A percentile compares a stretch with the other conserved stretches of the same genome.
phyloP scores from a whole-genome alignment of 805 yeast genomes.

The Cyberlindnera maritima region DNA sequence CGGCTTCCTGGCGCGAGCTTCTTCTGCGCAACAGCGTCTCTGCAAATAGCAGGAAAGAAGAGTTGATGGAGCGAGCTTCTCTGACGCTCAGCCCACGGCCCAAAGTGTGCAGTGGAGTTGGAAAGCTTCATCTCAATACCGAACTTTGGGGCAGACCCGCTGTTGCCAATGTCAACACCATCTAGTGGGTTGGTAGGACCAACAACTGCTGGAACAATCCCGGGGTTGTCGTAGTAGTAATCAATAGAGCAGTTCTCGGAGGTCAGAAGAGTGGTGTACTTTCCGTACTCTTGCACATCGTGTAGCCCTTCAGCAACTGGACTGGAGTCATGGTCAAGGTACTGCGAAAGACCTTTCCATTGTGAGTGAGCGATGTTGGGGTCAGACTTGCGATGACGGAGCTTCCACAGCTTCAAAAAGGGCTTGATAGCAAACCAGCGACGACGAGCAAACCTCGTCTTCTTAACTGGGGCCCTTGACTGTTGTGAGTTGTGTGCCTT shows the following conservation, averaged over 20 bases:
- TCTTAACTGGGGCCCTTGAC: background rate
- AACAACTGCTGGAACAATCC: constrained; percentile 46
- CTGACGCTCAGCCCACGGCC: constrained; percentile 96
- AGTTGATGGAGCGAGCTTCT: constrained; percentile 59
- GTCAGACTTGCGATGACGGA: constrained; percentile 2
- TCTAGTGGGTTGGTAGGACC: constrained; percentile 31
- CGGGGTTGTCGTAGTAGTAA: constrained; percentile 74
- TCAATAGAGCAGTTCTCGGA: constrained; percentile 51
- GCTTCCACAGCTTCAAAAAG: constrained; percentile 7
- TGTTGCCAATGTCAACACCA: constrained; percentile 57
- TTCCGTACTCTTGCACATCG: constrained; percentile 74
- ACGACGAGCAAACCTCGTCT: background rate
- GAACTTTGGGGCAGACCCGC: constrained; percentile 54
- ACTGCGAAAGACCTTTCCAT: constrained; percentile 82
- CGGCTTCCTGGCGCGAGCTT: constrained; percentile 44
- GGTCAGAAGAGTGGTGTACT: constrained; percentile 65
- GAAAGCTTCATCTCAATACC: constrained; percentile 60
- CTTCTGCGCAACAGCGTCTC: constrained; percentile 48
- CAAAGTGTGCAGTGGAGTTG: constrained; percentile 72
- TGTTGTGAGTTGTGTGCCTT: background rate
- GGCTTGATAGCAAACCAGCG: constrained; percentile 9
- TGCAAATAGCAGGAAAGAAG: constrained; percentile 64
- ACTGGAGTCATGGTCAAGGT: constrained; percentile 42
- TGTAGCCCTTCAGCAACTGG: constrained; percentile 33
- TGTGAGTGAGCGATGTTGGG: constrained; percentile 5